Base-by-base conservation (phyloP, 257 asterid species). In the Handroanthus guayacan region DNA sequence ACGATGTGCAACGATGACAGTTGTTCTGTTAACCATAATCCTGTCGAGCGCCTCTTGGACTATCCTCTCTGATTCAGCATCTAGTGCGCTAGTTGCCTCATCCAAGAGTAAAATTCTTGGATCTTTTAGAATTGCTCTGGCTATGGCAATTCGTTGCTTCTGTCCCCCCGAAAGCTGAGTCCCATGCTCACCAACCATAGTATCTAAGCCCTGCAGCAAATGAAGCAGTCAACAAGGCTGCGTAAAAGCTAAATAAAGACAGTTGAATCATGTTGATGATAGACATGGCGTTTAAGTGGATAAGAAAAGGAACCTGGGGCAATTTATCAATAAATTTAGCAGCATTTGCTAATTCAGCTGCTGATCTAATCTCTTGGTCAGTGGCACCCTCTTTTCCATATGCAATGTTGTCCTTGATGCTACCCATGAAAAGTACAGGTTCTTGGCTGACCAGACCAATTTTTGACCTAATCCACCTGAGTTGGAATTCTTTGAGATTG, bases 101-200 rank as follows among this genome's bases (percentile, higher is more conserved):
- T 92, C 97, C 6, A 92, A 82, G 68, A 92, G 97, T 63, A 92
- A 79, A 68, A 92, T 90, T 62, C 95, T 77, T 3, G 97, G 97
- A 38, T 92, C 89, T 78, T 92, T 92, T 6, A 90, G 71, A 60
- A 92, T 90, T 48, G 97, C 97, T 75, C 97, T 82, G 56, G 97
- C 95, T 72, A 92, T 92, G 38, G 97, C 97, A 5, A 92, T 82
- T 77, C 97, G 87, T 72, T 92, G 97, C 86, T 92, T 92, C 80
- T 92, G 97, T 45, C 97, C 97, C 16, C 97, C 97, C 9, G 97
- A 92, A 61, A 92, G 97, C 84, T 90, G 97, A 68, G 97, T 87
- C 16, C 97, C 97, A 51, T 92, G 97, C 55, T 92, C 97, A 37
- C 97, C 96, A 62, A 92, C 97, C 85, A 71, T 84, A 31, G 95